A percentile compares a stretch with the other conserved stretches of the same genome.
These are phyloP conservation scores for Pezicula radicicola DNA, from an alignment of 2,329 filamentous ascomycete species.

Conservation along the genomic window DNA sequence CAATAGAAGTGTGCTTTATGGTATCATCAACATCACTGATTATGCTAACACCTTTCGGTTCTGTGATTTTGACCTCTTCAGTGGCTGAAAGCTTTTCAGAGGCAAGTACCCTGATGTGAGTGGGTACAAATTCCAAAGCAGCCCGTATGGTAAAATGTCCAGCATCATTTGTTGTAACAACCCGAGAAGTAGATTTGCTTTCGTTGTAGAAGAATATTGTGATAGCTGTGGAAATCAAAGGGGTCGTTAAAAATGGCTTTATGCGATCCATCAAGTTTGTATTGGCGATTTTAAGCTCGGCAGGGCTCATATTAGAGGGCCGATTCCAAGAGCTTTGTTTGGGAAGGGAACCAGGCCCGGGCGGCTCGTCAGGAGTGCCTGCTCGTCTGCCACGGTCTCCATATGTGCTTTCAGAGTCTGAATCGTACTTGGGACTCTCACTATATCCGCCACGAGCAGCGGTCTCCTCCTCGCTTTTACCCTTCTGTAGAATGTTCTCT, in stretches of 20 bases:
- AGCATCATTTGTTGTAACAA: constrained; percentile 79
- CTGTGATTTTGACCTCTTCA: constrained; percentile 73
- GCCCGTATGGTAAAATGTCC: constrained; percentile 85
- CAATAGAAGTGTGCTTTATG: constrained; percentile 91
- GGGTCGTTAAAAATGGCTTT: constrained; percentile 84
- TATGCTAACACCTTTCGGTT: constrained; percentile 77
- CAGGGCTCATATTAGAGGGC: constrained; percentile 62
- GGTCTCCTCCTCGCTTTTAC: constrained; percentile 66
- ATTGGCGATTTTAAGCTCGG: constrained; percentile 78
- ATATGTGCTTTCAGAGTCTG: constrained; percentile 30
- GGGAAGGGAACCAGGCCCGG: constrained; percentile 33
- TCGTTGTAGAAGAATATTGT: constrained; percentile 97
- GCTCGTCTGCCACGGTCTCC: constrained; percentile 16
- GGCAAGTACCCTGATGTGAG: constrained; percentile 81
- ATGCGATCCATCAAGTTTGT: constrained; percentile 83
- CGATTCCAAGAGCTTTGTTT: constrained; percentile 39
- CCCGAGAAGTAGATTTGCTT: constrained; percentile 75
- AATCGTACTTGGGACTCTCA: constrained; percentile 53
- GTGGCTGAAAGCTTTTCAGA: constrained; percentile 81
- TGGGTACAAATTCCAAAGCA: constrained; percentile 84
- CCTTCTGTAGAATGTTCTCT: constrained; percentile 69
- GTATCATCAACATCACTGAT: constrained; percentile 99
- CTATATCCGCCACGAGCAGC: constrained; percentile 73
- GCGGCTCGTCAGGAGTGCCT: constrained; percentile 21
- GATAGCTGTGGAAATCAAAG: constrained; percentile 72